Conservation (phyloP, 2,329 filamentous ascomycete genomes). For the Colletotrichum neosansevieriae region DNA sequence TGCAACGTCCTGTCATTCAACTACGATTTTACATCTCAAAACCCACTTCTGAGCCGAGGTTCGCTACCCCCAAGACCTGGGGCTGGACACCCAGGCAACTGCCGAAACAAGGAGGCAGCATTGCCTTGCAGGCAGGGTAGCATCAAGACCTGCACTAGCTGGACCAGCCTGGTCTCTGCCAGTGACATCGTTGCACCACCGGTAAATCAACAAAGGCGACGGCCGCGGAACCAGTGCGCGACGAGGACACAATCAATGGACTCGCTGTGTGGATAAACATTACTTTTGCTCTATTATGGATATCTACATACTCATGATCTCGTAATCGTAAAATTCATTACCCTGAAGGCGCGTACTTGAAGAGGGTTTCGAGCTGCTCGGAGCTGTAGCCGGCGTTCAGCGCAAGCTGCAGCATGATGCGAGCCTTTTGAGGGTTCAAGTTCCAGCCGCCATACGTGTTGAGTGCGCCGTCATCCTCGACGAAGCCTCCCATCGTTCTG, state of each 20-base stretch:
- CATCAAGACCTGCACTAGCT: not conserved
- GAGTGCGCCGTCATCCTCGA: slow-evolving; percentile 54
- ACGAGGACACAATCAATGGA: too few species aligned
- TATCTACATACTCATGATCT: slow-evolving; percentile 7
- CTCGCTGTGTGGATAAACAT: not conserved
- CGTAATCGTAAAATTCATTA: slow-evolving; percentile 7
- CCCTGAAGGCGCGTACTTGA: slow-evolving; percentile 31
- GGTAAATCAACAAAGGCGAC: too few species aligned
- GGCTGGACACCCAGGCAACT: not conserved
- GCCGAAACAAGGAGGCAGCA: not conserved
- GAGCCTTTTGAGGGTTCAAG: slow-evolving; percentile 67
- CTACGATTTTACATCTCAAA: too few species aligned
- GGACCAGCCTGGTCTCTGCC: not conserved
- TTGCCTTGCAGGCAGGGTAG: not conserved
- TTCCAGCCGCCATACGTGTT: slow-evolving; percentile 59
- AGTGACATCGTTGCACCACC: not conserved
- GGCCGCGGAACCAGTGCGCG: too few species aligned
- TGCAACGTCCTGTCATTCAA: too few species aligned
- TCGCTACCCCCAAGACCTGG: not conserved
- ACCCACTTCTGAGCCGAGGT: too few species aligned
- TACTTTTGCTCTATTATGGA: slow-evolving; percentile 1
- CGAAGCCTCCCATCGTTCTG: slow-evolving; percentile 64
- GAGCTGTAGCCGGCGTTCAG: slow-evolving; percentile 38
- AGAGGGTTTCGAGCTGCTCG: slow-evolving; percentile 33
- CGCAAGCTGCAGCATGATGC: slow-evolving; percentile 62